Evolutionary conservation across 2,329 filamentous ascomycete genomes (phyloP).

Genomic region (Magnaporthiopsis incrustans): DNA sequence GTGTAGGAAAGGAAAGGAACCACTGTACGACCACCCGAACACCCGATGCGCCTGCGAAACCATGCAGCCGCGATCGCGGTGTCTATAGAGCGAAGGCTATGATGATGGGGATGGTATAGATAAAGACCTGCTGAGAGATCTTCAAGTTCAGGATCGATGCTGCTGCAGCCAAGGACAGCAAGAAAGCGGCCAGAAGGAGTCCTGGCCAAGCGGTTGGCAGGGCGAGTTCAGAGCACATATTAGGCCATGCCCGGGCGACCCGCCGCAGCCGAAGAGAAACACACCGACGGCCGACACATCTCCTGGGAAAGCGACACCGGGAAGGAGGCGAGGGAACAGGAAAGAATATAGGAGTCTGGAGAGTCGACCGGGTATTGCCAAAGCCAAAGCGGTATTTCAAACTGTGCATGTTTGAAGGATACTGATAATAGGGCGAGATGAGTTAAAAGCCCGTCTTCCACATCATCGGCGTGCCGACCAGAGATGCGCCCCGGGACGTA

Average conservation of each 20-base stretch:
- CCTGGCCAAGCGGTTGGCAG: no score
- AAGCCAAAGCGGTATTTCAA: no score
- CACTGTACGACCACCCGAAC: not conserved
- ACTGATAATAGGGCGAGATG: no score
- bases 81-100: slow-evolving; percentile 43
- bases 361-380: no score
- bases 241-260: slow-evolving; percentile 41
- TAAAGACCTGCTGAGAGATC: slow-evolving; percentile 41
- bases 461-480: no score
- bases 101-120: slow-evolving; percentile 41
- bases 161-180: slow-evolving; percentile 19
- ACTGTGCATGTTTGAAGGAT: no score
- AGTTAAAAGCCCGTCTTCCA: no score
- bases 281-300: not conserved
- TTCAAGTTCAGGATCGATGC: slow-evolving; percentile 42
- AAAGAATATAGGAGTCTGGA: no score
- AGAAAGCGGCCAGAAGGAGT: no score
- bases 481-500: no score
- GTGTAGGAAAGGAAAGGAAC: not conserved
- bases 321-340: no score
- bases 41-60: slow-evolving; percentile 28
- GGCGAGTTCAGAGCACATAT: slow-evolving; percentile 31
- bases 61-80: slow-evolving; percentile 40
- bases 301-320: no score
- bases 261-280: slow-evolving; percentile 28